Percentiles rank a stretch among this genome's conserved stretches.
These are phyloP conservation scores for Vigna reflexopilosa DNA, from an alignment of 306 rosid genomes.

Conservation along the genomic window DNA sequence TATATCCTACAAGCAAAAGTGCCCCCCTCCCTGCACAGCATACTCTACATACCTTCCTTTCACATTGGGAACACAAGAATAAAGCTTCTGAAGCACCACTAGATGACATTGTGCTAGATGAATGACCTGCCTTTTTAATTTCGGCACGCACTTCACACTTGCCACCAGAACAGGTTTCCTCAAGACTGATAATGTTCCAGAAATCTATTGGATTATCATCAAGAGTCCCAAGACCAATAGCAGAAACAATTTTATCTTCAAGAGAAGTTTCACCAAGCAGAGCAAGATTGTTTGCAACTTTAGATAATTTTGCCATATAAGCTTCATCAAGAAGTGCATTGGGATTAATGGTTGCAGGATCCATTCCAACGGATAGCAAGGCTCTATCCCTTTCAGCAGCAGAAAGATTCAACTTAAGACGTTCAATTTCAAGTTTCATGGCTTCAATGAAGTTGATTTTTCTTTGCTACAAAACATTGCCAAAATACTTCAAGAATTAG, in stretches of 20 bases:
- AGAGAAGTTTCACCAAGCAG: constrained; percentile 84
- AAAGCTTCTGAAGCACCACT: constrained; percentile 54
- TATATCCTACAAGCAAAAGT: constrained; percentile 67
- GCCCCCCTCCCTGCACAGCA: constrained; percentile 99
- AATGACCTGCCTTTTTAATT: constrained; percentile 46
- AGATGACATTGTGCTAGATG: constrained; percentile 52
- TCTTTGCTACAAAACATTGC: constrained; percentile 60
- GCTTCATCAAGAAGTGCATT: constrained; percentile 76
- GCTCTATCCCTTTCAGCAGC: constrained; percentile 98
- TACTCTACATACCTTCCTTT: constrained; percentile 84
- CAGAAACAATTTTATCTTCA: constrained; percentile 84
- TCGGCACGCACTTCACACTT: constrained; percentile 88
- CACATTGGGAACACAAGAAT: constrained; percentile 85
- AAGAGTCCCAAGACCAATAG: constrained; percentile 79
- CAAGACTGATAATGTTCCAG: constrained; percentile 82
- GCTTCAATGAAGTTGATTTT: constrained; percentile 78
- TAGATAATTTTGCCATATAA: constrained; percentile 74
- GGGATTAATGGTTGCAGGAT: constrained; percentile 89
- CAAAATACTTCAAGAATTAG: constrained; percentile 37
- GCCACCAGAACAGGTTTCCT: constrained; percentile 79
- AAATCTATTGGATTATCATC: constrained; percentile 78
- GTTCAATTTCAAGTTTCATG: constrained; percentile 97
- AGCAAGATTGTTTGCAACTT: constrained; percentile 81
- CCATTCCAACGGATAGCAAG: constrained; percentile 80
- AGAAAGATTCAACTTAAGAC: constrained; percentile 84